These are phyloP conservation scores for Medicago ruthenica DNA, from an alignment of 306 rosid species.

Conservation along the genomic window DNA sequence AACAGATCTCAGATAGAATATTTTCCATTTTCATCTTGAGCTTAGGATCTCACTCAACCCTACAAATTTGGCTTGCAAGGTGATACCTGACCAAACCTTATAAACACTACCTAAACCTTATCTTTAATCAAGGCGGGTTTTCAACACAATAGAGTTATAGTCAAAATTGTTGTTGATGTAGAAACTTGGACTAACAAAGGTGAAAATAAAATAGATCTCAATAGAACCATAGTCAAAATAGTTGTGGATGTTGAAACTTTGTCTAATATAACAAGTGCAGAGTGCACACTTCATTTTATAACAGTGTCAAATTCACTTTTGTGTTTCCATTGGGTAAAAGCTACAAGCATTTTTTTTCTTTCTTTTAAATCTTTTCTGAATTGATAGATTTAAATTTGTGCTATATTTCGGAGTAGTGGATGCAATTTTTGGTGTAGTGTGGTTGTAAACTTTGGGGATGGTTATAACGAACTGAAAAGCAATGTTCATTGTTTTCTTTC, in stretches of 20 bases:
- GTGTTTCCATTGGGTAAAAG: neutral
- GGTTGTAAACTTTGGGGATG: neutral
- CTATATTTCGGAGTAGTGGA: neutral
- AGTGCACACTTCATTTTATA: neutral
- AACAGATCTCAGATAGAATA: neutral
- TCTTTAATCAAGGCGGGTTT: neutral
- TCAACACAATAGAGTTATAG: neutral
- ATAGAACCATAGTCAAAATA: neutral
- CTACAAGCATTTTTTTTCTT: neutral
- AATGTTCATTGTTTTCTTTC: neutral
- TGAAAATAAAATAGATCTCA: neutral
- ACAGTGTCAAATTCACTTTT: neutral
- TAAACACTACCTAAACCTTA: neutral
- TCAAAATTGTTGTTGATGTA: neutral
- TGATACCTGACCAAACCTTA: neutral
- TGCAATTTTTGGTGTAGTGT: neutral
- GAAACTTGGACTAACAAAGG: neutral
- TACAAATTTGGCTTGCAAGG: neutral
- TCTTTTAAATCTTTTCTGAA: neutral
- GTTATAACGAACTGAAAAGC: neutral
- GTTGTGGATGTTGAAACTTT: neutral
- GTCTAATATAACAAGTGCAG: neutral
- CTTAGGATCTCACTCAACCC: neutral
- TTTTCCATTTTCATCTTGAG: neutral
- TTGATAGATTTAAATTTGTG: neutral